phyloP scores from a whole-genome alignment of 106 monocot species.

The Triglochin maritima region DNA sequence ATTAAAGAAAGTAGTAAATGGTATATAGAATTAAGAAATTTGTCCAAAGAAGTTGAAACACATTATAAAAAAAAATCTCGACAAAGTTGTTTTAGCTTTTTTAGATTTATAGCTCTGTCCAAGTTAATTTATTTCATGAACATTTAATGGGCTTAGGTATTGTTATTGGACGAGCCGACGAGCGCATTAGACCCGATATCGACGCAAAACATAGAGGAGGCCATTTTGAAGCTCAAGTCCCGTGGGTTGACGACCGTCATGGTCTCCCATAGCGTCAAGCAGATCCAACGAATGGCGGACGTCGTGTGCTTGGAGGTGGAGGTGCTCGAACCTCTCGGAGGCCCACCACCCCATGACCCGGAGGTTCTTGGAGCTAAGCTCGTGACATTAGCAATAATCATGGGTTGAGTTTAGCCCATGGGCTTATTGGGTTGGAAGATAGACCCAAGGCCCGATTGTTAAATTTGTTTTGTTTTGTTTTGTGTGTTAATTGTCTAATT shows the following conservation, averaged over 20 bases:
- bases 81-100: neutral
- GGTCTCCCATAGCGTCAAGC: slow-evolving; percentile 87
- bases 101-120: no score
- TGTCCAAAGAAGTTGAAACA: neutral
- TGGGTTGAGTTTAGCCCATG: no score
- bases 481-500: no score
- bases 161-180: slow-evolving; percentile 83
- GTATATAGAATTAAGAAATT: neutral
- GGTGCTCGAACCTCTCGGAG: slow-evolving; percentile 40
- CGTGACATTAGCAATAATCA: neutral
- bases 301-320: slow-evolving; percentile 74
- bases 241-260: slow-evolving; percentile 50
- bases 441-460: no score
- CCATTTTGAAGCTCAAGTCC: slow-evolving; percentile 48
- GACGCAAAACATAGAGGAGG: slow-evolving; percentile 91
- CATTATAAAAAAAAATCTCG: no score
- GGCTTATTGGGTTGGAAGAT: no score
- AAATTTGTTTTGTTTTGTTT: no score
- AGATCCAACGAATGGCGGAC: slow-evolving; percentile 78
- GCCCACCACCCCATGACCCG: slow-evolving; percentile 68
- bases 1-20: neutral
- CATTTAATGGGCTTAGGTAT: slow-evolving; percentile 25
- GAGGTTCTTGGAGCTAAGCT: slow-evolving; percentile 70
- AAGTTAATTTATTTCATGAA: no score
- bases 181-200: slow-evolving; percentile 92